Conservation (phyloP, 2,329 filamentous ascomycete genomes). For the Fusarium goolgardi region DNA sequence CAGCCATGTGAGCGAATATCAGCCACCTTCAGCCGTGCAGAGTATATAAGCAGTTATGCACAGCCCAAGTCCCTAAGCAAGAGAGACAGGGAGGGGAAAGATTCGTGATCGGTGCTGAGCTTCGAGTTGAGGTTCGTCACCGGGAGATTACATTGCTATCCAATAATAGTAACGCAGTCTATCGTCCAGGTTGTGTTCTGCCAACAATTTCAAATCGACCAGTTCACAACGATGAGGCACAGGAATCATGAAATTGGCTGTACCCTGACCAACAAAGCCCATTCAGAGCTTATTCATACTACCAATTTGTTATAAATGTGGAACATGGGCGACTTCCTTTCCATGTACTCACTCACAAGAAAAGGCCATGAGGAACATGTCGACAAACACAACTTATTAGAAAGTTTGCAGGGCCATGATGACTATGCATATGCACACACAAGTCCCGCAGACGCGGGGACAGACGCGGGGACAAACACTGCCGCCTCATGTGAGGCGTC, state of each 20-base stretch:
- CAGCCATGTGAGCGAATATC: constrained; percentile 24
- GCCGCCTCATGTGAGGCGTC: constrained; percentile 42
- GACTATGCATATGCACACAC: constrained; percentile 27
- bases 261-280: constrained; percentile 17
- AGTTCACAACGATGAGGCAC: neutral
- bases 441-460: constrained; percentile 37
- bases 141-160: neutral
- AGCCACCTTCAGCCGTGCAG: constrained; percentile 24
- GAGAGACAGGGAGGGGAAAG: neutral
- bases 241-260: neutral
- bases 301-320: neutral
- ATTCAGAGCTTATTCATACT: constrained; percentile 3
- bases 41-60: neutral
- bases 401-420: constrained; percentile 14
- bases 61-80: constrained; percentile 3
- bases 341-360: neutral
- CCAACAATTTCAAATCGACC: constrained; percentile 7
- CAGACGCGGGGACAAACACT: constrained; percentile 31
- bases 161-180: constrained; percentile 2
- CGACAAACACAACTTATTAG: neutral
- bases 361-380: constrained; percentile 7
- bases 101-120: constrained; percentile 6
- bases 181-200: constrained; percentile 1
- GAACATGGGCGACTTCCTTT: neutral
- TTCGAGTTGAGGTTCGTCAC: neutral